Percentiles rank a stretch among this genome's conserved stretches.
Conservation (phyloP, 805 yeast genomes). For the Candida sithepensis region DNA sequence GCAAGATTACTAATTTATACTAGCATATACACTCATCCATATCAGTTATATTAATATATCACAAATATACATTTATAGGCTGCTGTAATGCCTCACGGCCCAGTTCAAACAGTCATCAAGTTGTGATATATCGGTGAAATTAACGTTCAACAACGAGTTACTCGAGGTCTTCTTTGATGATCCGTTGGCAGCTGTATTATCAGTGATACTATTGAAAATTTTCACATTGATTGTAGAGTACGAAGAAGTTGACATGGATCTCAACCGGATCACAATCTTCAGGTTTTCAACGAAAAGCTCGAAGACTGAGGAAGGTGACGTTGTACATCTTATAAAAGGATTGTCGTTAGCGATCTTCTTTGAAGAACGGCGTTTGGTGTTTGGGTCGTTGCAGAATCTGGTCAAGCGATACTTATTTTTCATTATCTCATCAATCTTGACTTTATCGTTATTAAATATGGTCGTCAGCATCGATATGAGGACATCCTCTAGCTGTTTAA, state of each 20-base stretch:
- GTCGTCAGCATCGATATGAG: conserved; percentile 15
- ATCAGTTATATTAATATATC: too few species aligned
- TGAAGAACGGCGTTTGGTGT: not conserved
- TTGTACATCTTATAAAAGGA: conserved; percentile 21
- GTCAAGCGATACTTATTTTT: conserved; percentile 11
- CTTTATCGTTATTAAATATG: conserved; percentile 16
- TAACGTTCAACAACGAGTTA: conserved; percentile 36
- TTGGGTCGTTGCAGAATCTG: conserved; percentile 21
- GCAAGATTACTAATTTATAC: too few species aligned
- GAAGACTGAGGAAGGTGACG: conserved; percentile 21
- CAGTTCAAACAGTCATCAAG: conserved; percentile 55
- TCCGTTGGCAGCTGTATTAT: conserved; percentile 21
- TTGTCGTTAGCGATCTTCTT: conserved; percentile 6
- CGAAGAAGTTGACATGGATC: conserved; percentile 11
- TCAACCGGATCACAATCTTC: conserved; percentile 12
- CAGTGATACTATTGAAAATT: conserved; percentile 1
- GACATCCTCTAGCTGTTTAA: conserved; percentile 32
- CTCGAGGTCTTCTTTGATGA: conserved; percentile 11
- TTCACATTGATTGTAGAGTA: conserved; percentile 16
- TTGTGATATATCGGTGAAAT: conserved; percentile 48
- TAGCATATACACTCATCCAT: too few species aligned
- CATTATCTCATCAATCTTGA: conserved; percentile 14
- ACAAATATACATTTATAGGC: not conserved
- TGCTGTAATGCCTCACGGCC: conserved; percentile 33
- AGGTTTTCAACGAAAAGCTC: conserved; percentile 10